Percentiles rank a stretch among this genome's conserved stretches.
Evolutionary conservation across 345 rosid genomes (phyloP).

Genomic region (Eucalyptus microcorys): DNA sequence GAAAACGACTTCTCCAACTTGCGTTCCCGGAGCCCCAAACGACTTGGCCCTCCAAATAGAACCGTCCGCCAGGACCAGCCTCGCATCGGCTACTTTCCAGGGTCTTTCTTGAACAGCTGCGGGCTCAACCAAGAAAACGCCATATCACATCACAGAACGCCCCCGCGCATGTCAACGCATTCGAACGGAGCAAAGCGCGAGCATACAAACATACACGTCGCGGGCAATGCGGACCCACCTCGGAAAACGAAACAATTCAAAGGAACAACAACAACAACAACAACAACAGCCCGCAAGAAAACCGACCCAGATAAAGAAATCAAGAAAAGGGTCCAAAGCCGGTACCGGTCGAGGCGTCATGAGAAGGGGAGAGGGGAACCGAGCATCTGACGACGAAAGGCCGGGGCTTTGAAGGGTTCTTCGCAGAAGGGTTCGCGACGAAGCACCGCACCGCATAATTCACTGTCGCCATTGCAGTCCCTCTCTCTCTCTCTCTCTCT

Average conservation of each 20-base stretch:
- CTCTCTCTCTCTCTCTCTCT: neutral
- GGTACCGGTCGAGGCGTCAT: conserved; percentile 37
- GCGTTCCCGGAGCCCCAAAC: conserved; percentile 90
- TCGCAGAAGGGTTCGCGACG: neutral
- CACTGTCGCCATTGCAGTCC: neutral
- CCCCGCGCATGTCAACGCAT: neutral
- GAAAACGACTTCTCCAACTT: conserved; percentile 92
- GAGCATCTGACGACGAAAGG: conserved; percentile 40
- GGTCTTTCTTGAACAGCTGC: conserved; percentile 60
- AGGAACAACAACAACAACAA: neutral
- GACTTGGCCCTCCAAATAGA: conserved; percentile 94
- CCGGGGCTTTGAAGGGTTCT: conserved; percentile 1
- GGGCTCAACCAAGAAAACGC: neutral
- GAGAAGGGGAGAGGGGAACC: conserved; percentile 22
- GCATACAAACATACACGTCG: neutral
- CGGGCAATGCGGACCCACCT: neutral
- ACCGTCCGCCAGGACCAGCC: conserved; percentile 90
- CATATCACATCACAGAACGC: neutral
- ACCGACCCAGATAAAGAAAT: neutral
- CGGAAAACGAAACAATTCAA: neutral
- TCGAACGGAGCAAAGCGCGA: neutral
- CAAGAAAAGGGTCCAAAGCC: neutral
- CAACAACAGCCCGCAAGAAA: neutral
- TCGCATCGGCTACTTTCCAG: conserved; percentile 76
- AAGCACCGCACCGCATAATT: neutral